Base-by-base conservation (phyloP, 2,329 filamentous ascomycete genomes). In the Diaporthe destruens region DNA sequence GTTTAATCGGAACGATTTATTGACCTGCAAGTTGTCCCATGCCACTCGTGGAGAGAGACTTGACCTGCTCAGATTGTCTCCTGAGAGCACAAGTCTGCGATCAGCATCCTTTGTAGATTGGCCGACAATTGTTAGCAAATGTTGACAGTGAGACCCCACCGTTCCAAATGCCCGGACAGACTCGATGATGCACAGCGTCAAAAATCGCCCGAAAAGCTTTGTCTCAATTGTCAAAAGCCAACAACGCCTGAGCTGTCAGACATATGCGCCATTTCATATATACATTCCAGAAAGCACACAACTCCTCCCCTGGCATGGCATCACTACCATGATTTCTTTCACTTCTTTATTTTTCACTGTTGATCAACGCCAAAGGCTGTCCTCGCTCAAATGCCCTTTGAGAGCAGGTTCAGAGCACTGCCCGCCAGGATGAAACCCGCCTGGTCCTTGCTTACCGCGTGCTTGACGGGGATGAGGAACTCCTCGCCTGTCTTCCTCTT, bases 371-470 rank as follows among this genome's bases (percentile, higher is more conserved):
- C 55, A 39, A 20, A 39, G 25, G 36, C 3, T 14, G 42, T n/a
- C 25, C 9, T n/a, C 16, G 12, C 25, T 71, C 20, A 72, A 16
- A 70, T 1, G 1, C 77, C 79, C 87, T 92, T 92, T 57, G 95
- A 93, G 78, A 99, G 84, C 82, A 98, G 80, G 83, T 99, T 99
- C 84, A 99, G 83, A 54, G 96, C 96, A 82, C 94, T 98, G 3
- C 96, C 96, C 0, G 96, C 96, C 66, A 99, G 86, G 76, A 99
- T 94, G 80, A 98, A 99, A 0, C 89, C 91, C 74, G 94, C 94
- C 87, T 99, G 96, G 81, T 98, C 96, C 84, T 92, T 89, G 80
- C 91, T 97, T 74, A 99, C 87, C 16, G 94, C 94, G 81, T 98
- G 96, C 84, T 91, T 94, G n/a, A 95, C 95, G 61, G 90, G 89